A percentile compares a stretch with the other conserved stretches of the same genome.
These are phyloP conservation scores for Umbilicus rupestris DNA, from an alignment of 164 flowering plant species.

Conservation along the genomic window DNA sequence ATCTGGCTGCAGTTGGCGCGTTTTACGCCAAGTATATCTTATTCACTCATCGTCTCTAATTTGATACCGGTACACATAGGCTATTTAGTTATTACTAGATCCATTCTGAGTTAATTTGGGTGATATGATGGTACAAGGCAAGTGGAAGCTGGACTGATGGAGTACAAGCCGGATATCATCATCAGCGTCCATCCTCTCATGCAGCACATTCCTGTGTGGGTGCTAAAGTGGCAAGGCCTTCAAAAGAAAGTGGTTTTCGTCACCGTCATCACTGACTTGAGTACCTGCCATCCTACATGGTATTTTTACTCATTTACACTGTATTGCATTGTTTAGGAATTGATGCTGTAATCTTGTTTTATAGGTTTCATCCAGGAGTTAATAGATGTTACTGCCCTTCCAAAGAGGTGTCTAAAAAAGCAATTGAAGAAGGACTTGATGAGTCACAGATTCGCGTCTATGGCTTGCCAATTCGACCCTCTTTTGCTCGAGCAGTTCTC, in stretches of 20 bases:
- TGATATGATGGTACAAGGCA: constrained; percentile 36
- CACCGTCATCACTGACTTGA: constrained; percentile 92
- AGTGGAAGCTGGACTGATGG: constrained; percentile 95
- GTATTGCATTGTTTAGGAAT: neutral
- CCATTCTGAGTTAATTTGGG: constrained; percentile 3
- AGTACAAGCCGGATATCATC: constrained; percentile 94
- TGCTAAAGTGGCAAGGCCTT: constrained; percentile 89
- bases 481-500: constrained; percentile 64
- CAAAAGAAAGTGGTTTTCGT: constrained; percentile 83
- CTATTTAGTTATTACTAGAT: too few species aligned
- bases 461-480: constrained; percentile 90
- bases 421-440: constrained; percentile 60
- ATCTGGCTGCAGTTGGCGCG: constrained; percentile 92
- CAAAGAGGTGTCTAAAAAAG: constrained; percentile 78
- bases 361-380: constrained; percentile 84
- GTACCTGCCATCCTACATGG: constrained; percentile 92
- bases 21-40: constrained; percentile 74
- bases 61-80: too few species aligned
- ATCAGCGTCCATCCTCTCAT: constrained; percentile 95
- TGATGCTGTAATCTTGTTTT: neutral
- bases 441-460: constrained; percentile 68
- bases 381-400: constrained; percentile 93
- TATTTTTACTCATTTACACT: constrained; percentile 7
- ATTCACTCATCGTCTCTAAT: too few species aligned
- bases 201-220: constrained; percentile 95